These are phyloP conservation scores for Ziziphus jujuba DNA, from an alignment of 306 rosid species.

Conservation along the genomic window DNA sequence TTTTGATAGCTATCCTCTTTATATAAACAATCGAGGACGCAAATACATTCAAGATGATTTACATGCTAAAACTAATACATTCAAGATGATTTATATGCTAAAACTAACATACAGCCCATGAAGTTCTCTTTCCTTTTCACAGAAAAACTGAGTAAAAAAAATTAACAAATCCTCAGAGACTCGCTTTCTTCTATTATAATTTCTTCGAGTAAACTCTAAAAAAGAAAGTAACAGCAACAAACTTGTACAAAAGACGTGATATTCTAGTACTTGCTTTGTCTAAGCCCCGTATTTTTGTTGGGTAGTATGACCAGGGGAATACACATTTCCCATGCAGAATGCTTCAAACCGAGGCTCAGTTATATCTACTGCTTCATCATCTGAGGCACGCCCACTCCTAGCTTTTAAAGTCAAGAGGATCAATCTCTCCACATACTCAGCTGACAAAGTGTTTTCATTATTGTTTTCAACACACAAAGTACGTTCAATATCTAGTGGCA, in stretches of 20 bases:
- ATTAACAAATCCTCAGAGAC: slow-evolving; percentile 15
- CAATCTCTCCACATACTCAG: slow-evolving; percentile 50
- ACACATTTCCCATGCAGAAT: slow-evolving; percentile 47
- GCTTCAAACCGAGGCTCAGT: slow-evolving; percentile 88
- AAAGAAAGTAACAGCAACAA: slow-evolving; percentile 4
- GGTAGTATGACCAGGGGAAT: slow-evolving; percentile 22
- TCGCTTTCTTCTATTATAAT: slow-evolving; percentile 24
- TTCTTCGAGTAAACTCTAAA: slow-evolving; percentile 3
- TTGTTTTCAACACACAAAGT: slow-evolving; percentile 32
- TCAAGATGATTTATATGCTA: slow-evolving; percentile 14
- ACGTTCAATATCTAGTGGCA: slow-evolving; percentile 41
- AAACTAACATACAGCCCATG: slow-evolving; percentile 16
- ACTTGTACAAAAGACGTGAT: background rate
- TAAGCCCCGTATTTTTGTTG: slow-evolving; percentile 9
- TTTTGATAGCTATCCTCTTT: slow-evolving; percentile 37
- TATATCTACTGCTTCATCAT: slow-evolving; percentile 74
- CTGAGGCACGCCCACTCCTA: slow-evolving; percentile 47
- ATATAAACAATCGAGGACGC: slow-evolving; percentile 24
- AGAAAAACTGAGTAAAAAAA: background rate
- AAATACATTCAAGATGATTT: slow-evolving; percentile 18
- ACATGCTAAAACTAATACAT: slow-evolving; percentile 20
- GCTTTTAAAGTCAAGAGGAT: slow-evolving; percentile 49
- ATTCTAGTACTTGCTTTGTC: slow-evolving; percentile 1
- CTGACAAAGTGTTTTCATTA: slow-evolving; percentile 40
- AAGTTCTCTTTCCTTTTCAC: slow-evolving; percentile 24